Evolutionary conservation across 495 filamentous ascomycete genomes (phyloP), one percentile per base, ranked within the genome.

Genomic region (Penicillium simplicissimum): DNA sequence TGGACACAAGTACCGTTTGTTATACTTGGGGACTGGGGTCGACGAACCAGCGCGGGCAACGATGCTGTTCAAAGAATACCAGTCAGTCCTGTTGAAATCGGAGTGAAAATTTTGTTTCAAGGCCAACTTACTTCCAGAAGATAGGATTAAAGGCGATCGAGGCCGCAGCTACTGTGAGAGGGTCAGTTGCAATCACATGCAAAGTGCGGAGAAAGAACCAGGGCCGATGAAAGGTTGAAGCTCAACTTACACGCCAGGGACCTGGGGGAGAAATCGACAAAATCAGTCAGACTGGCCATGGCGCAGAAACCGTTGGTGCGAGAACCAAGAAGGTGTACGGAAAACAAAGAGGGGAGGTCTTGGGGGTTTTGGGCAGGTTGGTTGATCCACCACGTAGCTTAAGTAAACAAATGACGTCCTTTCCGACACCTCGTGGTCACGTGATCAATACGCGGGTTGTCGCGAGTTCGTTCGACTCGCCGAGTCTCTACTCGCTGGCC

Each of bases 81-180:
- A 8, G 28, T 38, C 10, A 59, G 21, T 13, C 47, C 9, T 28
- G 1, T 49, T 2, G 11, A 28, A 5, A 21, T 31, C 4, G 14
- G 11, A 31, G 10, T 49, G 45, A 56, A 56, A 37, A 43, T 54
- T 48, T 57, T 40, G 13, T 45, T n/a, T n/a, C 15, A 34, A 34
- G 10, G 25, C 45, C 40, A 13, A 78, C 81, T 71, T 69, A 83
- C 81, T 84, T 84, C 82, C 82, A 84, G 72, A 84, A 84, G 31
- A 82, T 79, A 1, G 82, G 82, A 60, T 84, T 84, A 63, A 84
- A 84, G 11, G 78, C 76, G 68, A 84, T 81, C 38, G 78, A 72
- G 51, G 79, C 67, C 47, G 78, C 79, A 66, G 80, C 76, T 63
- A 76, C 82, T 84, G 54, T 51, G 35, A 8, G 7, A 53, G 49